Evolutionary conservation across 768 basidiomycete species (phyloP), one percentile per base, ranked within the genome.

Genomic region (Saitozyma sp.): DNA sequence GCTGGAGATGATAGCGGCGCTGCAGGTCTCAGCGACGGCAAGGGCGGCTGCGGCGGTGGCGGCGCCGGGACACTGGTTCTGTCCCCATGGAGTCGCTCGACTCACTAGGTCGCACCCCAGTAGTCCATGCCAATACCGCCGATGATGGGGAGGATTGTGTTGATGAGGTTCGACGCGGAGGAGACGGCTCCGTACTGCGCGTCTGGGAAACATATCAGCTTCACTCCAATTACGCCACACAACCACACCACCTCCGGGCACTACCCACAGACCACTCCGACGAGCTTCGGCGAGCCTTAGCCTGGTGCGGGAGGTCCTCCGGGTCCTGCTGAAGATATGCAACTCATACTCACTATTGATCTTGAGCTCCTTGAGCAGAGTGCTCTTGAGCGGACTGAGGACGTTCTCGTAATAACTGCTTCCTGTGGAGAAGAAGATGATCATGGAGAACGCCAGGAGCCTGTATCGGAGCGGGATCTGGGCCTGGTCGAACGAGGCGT

Each of bases 41-140:
- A 29, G 5, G 29, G 29, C 29, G 29, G 29, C 29, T 46, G 45
- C 2, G 45, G 11, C 45, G 11, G 45, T 46, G 45, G 11, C 45
- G n/a, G 45, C 45, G 11, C 1, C 45, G 45, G 45, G 45, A 46
- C 45, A 17, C 40, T 53, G 13, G n/a, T 6, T 6, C 17, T 4
- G 59, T 16, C 39, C 40, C 29, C 1, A 6, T 46, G 45, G 45
- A 46, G 2, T 3, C 45, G 11, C 45, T 5, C 7, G 39, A 69
- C 71, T 57, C 48, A 69, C 71, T 75, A 75, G 0, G 70, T 70
- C 5, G 73, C 73, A n/a, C 73, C 73, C 70, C 74, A 79, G 52
- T 77, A 74, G 59, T 78, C 76, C 54, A 78, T 79, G 8, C 74
- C 66, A 8, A 79, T 64, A 42, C 78, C 78, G 5, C 74, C 70